These are phyloP conservation scores for Fusarium sp. DNA, from an alignment of 2,329 filamentous ascomycete genomes.

Conservation along the genomic window DNA sequence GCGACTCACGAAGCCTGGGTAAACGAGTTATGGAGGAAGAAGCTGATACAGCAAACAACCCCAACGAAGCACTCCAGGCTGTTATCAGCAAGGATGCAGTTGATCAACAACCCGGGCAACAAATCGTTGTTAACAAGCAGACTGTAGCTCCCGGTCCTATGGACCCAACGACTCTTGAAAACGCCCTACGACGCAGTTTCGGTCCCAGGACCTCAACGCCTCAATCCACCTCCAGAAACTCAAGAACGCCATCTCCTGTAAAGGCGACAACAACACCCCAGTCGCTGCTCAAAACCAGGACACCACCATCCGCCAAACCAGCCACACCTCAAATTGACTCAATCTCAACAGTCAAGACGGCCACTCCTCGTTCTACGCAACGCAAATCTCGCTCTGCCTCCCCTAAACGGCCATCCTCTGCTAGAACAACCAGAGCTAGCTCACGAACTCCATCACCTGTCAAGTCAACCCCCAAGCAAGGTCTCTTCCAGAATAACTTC, in stretches of 20 bases:
- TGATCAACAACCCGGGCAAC: slow-evolving; percentile 33
- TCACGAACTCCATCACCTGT: slow-evolving; percentile 42
- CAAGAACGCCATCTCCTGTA: slow-evolving; percentile 44
- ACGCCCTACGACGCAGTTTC: slow-evolving; percentile 61
- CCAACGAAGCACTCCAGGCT: slow-evolving; percentile 52
- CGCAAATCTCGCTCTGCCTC: slow-evolving; percentile 36
- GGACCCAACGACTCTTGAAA: slow-evolving; percentile 63
- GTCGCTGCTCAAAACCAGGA: slow-evolving; percentile 34
- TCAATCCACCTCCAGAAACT: slow-evolving; percentile 34
- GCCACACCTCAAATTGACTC: slow-evolving; percentile 38
- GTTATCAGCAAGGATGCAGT: slow-evolving; percentile 40
- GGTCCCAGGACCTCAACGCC: slow-evolving; percentile 56
- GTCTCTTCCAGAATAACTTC: slow-evolving; percentile 65
- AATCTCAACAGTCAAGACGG: slow-evolving; percentile 18
- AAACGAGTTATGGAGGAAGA: slow-evolving; percentile 71
- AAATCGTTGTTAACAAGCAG: slow-evolving; percentile 47
- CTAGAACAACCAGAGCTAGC: slow-evolving; percentile 21
- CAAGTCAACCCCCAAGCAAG: slow-evolving; percentile 44
- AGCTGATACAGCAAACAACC: slow-evolving; percentile 60
- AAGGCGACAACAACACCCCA: slow-evolving; percentile 39
- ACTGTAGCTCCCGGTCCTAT: slow-evolving; percentile 63
- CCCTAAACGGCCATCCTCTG: slow-evolving; percentile 29
- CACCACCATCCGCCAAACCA: slow-evolving; percentile 44
- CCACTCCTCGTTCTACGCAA: slow-evolving; percentile 20
- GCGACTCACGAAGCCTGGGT: slow-evolving; percentile 52